Base-by-base conservation (phyloP, 345 rosid genomes). In the Reutealis trisperma region DNA sequence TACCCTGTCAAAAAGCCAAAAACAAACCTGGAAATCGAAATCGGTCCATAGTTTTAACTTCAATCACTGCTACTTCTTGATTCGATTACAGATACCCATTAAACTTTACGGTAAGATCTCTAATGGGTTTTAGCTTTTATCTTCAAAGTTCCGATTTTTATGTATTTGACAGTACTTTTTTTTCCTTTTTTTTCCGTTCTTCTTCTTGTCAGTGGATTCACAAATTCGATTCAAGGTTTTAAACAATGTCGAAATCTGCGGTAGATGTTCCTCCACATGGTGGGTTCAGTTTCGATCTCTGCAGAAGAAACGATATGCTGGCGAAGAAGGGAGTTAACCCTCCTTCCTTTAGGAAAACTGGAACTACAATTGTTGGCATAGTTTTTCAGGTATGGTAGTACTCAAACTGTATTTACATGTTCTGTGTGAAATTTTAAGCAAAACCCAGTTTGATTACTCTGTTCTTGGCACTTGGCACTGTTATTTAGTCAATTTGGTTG, bases 321-420 rank as follows among this genome's bases (percentile, higher is more conserved):
- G 68, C 75, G 9, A 82, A 87, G 63, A 90, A 89, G 77, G 97
- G 98, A 68, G 84, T 74, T 41, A 89, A 84, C 42, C 87, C 86
- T 44, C 98, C 98, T 0, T 86, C 93, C 13, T 93, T 45, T 47
- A 81, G 92, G 21, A 95, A 93, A 86, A 95, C 99, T 0, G 99
- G 99, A 67, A 95, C 99, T 34, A 95, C 99, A 49, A 95, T 95
- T 73, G 99, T 95, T 75, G 98, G 98, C 41, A 78, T 95, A 70
- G 83, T 89, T 72, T 93, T 88, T 75, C 82, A 90, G 96, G 99
- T 95, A 71, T 65, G 64, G n/a, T 6, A 8, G 30, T 44, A 15
- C 41, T 11, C 15, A 21, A 24, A 27, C 49, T 62, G 24, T 47
- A 3, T 32, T 60, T 63, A 0, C 19, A 12, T 63, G 22, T 63